A percentile compares a stretch with the other conserved stretches of the same genome.
Conservation (phyloP, 192 early-diverging fungal species). For the Haplosporangium gracile region DNA sequence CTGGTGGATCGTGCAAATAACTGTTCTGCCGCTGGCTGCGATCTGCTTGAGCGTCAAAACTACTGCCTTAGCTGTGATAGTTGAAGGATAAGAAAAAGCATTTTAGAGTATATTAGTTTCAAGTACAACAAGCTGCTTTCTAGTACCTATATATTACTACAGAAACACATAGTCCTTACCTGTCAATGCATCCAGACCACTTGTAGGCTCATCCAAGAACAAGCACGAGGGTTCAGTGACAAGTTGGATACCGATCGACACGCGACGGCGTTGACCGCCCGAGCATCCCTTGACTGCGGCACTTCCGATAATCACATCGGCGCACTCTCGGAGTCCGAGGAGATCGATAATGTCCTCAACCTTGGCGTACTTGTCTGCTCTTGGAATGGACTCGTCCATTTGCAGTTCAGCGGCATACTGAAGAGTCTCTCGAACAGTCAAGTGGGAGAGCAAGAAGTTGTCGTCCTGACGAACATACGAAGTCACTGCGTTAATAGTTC, state of each 20-base stretch:
- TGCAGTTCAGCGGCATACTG: conserved; percentile 81
- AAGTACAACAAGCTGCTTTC: background rate
- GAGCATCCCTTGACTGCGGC: conserved; percentile 46
- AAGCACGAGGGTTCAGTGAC: conserved; percentile 53
- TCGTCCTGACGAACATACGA: conserved; percentile 57
- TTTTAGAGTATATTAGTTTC: background rate
- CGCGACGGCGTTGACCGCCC: conserved; percentile 49
- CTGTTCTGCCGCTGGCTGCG: conserved; percentile 61
- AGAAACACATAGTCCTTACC: conserved; percentile 7
- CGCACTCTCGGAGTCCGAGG: conserved; percentile 44
- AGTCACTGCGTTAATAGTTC: conserved; percentile 39
- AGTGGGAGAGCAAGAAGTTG: conserved; percentile 59
- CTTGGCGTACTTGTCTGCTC: conserved; percentile 31
- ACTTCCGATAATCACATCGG: conserved; percentile 52
- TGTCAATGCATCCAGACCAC: conserved; percentile 46
- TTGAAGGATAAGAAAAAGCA: background rate
- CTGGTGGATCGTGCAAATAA: conserved; percentile 92
- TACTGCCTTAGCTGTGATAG: conserved; percentile 35
- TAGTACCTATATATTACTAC: background rate
- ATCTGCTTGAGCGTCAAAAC: conserved; percentile 49
- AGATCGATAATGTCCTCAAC: conserved; percentile 55
- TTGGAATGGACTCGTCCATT: conserved; percentile 55
- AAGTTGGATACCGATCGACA: conserved; percentile 49
- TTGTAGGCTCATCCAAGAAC: conserved; percentile 54
- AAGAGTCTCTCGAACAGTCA: conserved; percentile 87